phyloP scores from a whole-genome alignment of 176 grass and related monocot species.

The Poa annua region DNA sequence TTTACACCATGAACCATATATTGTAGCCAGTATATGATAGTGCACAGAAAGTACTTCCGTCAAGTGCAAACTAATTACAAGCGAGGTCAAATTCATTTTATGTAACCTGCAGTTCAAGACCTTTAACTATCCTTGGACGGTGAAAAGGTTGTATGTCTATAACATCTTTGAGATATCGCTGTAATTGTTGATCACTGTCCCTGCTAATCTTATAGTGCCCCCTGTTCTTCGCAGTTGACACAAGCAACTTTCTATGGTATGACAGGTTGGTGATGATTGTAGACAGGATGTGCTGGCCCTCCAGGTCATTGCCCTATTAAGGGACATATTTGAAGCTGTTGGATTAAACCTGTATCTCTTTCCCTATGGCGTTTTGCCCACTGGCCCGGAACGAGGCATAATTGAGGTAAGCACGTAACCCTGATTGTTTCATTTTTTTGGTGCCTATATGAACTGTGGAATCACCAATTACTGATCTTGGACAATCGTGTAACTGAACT shows the following conservation, averaged over 20 bases:
- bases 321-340: slow-evolving; percentile 90
- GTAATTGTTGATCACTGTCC: not conserved
- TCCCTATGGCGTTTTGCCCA: slow-evolving; percentile 96
- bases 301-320: slow-evolving; percentile 90
- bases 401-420: slow-evolving; percentile 72
- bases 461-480: slow-evolving; percentile 6
- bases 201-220: slow-evolving; percentile 20
- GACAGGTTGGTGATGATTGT: slow-evolving; percentile 99
- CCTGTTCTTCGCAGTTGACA: slow-evolving; percentile 30
- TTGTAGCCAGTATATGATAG: slow-evolving; percentile 1
- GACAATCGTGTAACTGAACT: slow-evolving; percentile 11
- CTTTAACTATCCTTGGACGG: not conserved
- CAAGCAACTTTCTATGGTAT: slow-evolving; percentile 42
- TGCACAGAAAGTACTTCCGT: not conserved
- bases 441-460: not conserved
- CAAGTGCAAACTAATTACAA: slow-evolving; percentile 31
- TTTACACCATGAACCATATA: slow-evolving; percentile 11
- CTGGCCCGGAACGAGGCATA: slow-evolving; percentile 89
- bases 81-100: slow-evolving; percentile 16
- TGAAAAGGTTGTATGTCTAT: slow-evolving; percentile 7
- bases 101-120: slow-evolving; percentile 15
- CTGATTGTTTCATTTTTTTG: slow-evolving; percentile 22
- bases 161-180: slow-evolving; percentile 31
- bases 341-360: slow-evolving; percentile 97
- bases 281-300: slow-evolving; percentile 99